These are phyloP conservation scores for Irpex sp. DNA, from an alignment of 1,284 basidiomycete species.

Conservation along the genomic window DNA sequence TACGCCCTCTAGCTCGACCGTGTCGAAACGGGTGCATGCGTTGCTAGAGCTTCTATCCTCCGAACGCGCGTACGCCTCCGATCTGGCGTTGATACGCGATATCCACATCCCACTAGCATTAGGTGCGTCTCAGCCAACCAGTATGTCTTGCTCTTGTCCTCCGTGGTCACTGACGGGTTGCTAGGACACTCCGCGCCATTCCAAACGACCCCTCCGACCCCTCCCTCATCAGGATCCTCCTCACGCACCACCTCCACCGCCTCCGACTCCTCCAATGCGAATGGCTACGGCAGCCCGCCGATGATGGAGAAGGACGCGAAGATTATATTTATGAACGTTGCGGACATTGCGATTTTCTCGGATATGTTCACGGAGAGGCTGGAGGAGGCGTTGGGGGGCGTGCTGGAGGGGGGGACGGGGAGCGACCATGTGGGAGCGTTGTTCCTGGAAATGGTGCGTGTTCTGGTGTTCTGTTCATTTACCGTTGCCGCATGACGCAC, in stretches of 20 bases:
- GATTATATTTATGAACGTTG: slow-evolving; percentile 79
- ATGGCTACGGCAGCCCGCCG: slow-evolving; percentile 43
- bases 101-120: slow-evolving; percentile 79
- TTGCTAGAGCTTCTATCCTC: slow-evolving; percentile 82
- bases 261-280: slow-evolving; percentile 44
- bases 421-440: slow-evolving; percentile 75
- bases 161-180: neutral
- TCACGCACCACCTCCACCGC: slow-evolving; percentile 52
- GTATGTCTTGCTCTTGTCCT: no score
- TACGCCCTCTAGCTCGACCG: slow-evolving; percentile 12
- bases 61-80: slow-evolving; percentile 85
- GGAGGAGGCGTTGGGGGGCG: slow-evolving; percentile 52
- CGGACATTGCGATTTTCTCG: slow-evolving; percentile 70
- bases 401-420: slow-evolving; percentile 51
- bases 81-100: slow-evolving; percentile 82
- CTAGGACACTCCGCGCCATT: slow-evolving; percentile 30
- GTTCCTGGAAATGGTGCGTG: slow-evolving; percentile 69
- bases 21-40: slow-evolving; percentile 79
- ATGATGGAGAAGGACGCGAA: slow-evolving; percentile 72
- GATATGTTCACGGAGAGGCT: slow-evolving; percentile 60
- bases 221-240: slow-evolving; percentile 35
- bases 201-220: slow-evolving; percentile 24
- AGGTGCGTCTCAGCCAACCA: slow-evolving; percentile 35
- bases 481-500: neutral
- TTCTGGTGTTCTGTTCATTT: neutral